Evolutionary conservation across 2,329 filamentous ascomycete genomes (phyloP).

Genomic region (Thelonectria discophora): DNA sequence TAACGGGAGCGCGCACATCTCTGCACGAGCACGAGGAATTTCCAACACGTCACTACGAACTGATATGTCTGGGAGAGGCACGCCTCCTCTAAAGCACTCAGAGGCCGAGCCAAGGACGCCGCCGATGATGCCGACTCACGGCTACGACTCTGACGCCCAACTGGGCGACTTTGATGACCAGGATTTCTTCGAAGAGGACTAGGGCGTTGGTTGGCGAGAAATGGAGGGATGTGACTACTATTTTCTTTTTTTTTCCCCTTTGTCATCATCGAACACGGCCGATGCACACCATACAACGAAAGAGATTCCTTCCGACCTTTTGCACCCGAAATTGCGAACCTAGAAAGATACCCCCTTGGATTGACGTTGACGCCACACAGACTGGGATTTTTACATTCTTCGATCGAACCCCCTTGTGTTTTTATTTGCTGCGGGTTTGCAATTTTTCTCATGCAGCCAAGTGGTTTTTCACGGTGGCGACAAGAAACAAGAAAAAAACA

Average conservation of each 20-base stretch:
- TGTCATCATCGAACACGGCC: conserved; percentile 40
- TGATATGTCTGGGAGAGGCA: conserved; percentile 28
- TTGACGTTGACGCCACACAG: conserved; percentile 43
- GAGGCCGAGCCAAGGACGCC: conserved; percentile 62
- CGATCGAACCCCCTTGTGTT: conserved; percentile 12
- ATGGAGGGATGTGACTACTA: conserved; percentile 19
- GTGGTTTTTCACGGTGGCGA: not conserved
- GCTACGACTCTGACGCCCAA: conserved; percentile 70
- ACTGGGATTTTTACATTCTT: conserved; percentile 33
- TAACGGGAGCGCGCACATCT: conserved; percentile 44
- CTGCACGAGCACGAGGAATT: conserved; percentile 40
- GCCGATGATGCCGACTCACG: conserved; percentile 66
- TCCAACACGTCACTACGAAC: conserved; percentile 44
- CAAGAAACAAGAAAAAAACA: conserved; percentile 12
- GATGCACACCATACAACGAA: conserved; percentile 35
- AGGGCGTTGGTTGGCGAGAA: conserved; percentile 24
- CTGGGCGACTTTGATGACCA: conserved; percentile 68
- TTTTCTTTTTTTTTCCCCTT: conserved; percentile 42
- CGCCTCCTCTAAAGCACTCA: conserved; percentile 53
- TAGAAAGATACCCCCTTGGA: conserved; percentile 55
- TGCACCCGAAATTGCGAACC: conserved; percentile 47
- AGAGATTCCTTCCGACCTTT: conserved; percentile 39
- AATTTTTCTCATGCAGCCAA: conserved; percentile 27
- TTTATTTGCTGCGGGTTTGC: conserved; percentile 23
- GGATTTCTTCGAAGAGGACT: conserved; percentile 65